Percentiles rank a stretch among this genome's conserved stretches.
Conservation (phyloP, 2,329 filamentous ascomycete species). For the Chaetothyriales sp. region DNA sequence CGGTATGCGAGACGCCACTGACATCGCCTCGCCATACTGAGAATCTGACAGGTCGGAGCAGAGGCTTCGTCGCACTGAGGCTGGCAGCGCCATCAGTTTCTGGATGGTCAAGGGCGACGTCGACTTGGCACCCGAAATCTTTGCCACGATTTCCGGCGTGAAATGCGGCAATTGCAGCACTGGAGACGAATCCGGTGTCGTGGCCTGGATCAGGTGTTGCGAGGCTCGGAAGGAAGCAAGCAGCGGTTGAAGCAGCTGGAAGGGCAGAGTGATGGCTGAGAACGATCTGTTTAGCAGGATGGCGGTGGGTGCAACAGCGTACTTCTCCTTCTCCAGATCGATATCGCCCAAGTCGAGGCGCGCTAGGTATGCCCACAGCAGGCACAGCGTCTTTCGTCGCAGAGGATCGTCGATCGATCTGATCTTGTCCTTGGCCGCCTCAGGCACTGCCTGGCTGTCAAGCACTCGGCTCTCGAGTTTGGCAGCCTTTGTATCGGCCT, state of each 20-base stretch:
- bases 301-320: constrained; percentile 74
- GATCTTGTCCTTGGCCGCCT: constrained; percentile 61
- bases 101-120: constrained; percentile 66
- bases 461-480: constrained; percentile 72
- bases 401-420: constrained; percentile 65
- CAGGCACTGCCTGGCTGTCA: constrained; percentile 47
- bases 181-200: constrained; percentile 68
- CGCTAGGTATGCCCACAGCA: constrained; percentile 91
- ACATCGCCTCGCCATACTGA: constrained; percentile 61
- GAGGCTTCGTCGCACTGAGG: constrained; percentile 55
- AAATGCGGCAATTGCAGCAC: constrained; percentile 85
- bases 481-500: constrained; percentile 61
- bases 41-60: constrained; percentile 52
- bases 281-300: constrained; percentile 75
- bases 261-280: constrained; percentile 72
- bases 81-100: constrained; percentile 73
- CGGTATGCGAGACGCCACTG: constrained; percentile 70
- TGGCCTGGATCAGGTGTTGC: constrained; percentile 78
- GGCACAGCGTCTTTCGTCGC: constrained; percentile 69
- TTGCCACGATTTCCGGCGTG: constrained; percentile 42
- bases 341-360: constrained; percentile 71
- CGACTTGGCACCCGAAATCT: constrained; percentile 41
- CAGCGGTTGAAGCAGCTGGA: constrained; percentile 67
- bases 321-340: constrained; percentile 63
- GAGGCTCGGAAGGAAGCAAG: constrained; percentile 66